Evolutionary conservation across 371 early-diverging fungal species (phyloP).

Genomic region (Apophysomyces variabilis): DNA sequence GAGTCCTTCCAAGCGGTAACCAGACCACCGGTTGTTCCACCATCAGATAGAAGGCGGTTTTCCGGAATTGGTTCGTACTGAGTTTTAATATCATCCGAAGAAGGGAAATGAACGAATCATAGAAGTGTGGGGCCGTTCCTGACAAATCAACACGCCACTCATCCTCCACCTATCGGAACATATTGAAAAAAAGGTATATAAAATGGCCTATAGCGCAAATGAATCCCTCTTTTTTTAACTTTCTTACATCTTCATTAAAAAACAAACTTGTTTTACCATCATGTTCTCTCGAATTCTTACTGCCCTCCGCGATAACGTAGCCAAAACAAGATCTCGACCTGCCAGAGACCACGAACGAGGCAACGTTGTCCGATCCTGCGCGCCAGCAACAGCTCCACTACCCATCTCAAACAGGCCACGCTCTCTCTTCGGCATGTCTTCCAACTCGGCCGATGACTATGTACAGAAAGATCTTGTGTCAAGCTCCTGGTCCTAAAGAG

Average conservation of each 20-base stretch:
- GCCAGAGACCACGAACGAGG: constrained; percentile 12
- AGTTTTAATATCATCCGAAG: neutral
- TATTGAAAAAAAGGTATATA: neutral
- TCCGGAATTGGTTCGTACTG: neutral
- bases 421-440: constrained; percentile 28
- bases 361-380: constrained; percentile 12
- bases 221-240: neutral
- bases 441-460: constrained; percentile 40
- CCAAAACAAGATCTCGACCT: constrained; percentile 15
- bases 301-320: constrained; percentile 16
- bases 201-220: neutral
- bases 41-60: neutral
- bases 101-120: neutral
- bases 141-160: constrained; percentile 12
- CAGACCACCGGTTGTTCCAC: neutral
- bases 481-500: constrained; percentile 26
- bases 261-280: too few species aligned
- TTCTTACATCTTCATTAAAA: constrained; percentile 1
- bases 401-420: neutral
- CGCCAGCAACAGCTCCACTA: constrained; percentile 11
- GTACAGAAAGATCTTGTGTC: constrained; percentile 42
- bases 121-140: neutral
- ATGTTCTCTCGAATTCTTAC: constrained; percentile 32
- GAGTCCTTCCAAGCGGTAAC: too few species aligned
- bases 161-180: neutral